Percentiles rank a stretch among this genome's conserved stretches.
Conservation (phyloP, 176 grass and related monocot genomes). For the Cenchrus purpureus region DNA sequence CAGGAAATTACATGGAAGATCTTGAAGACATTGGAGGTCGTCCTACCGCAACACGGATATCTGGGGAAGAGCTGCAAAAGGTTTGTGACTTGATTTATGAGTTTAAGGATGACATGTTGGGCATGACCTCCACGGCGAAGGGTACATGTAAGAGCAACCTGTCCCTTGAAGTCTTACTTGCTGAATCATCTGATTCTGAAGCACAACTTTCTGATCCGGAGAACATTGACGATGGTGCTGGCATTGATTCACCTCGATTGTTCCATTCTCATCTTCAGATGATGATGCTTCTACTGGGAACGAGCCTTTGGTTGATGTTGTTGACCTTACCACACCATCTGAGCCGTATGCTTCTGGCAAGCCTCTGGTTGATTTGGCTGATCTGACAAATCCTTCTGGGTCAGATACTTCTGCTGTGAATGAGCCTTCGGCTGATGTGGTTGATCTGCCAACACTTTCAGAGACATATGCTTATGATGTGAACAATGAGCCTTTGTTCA, state of each 20-base stretch:
- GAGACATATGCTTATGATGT: constrained; percentile 20
- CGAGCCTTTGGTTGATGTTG: constrained; percentile 38
- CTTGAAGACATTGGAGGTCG: background rate
- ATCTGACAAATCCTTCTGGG: constrained; percentile 29
- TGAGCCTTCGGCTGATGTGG: constrained; percentile 22
- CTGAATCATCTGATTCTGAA: constrained; percentile 48
- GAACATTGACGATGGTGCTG: background rate
- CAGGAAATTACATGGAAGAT: constrained; percentile 27
- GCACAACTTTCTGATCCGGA: constrained; percentile 33
- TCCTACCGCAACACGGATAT: constrained; percentile 12
- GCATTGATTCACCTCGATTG: constrained; percentile 33
- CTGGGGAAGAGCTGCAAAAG: constrained; percentile 27
- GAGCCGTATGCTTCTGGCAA: constrained; percentile 30
- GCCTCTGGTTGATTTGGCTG: constrained; percentile 41
- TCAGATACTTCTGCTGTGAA: background rate
- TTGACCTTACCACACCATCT: background rate
- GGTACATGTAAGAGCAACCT: constrained; percentile 25
- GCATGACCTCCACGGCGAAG: constrained; percentile 26
- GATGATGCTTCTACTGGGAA: constrained; percentile 14
- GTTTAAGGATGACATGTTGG: constrained; percentile 35
- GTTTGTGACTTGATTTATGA: constrained; percentile 33
- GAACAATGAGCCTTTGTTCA: background rate
- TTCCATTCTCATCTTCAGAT: constrained; percentile 48
- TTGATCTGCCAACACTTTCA: constrained; percentile 12
- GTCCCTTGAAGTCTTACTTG: constrained; percentile 65